phyloP scores from a whole-genome alignment of 2,329 filamentous ascomycete genomes.

The Ceratocystiopsis brevicomis region DNA sequence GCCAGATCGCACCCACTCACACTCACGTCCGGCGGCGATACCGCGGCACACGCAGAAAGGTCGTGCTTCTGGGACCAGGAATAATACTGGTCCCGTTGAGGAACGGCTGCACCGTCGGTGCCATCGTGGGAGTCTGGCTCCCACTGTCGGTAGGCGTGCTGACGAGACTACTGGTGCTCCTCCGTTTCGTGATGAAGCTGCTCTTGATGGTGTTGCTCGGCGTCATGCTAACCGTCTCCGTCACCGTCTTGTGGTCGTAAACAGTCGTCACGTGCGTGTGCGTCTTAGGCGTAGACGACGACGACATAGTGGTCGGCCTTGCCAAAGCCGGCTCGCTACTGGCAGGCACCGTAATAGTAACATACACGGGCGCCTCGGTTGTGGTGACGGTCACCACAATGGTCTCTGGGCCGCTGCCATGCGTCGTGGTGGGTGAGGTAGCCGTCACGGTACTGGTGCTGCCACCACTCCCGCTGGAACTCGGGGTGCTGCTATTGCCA shows the following conservation, averaged over 20 bases:
- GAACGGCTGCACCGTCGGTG: conserved; percentile 1
- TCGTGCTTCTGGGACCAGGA: not conserved
- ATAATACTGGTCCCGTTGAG: not conserved
- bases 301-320: not conserved
- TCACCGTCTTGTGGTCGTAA: too few relatives aligned
- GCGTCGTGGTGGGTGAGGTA: conserved; percentile 1
- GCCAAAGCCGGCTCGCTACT: not conserved
- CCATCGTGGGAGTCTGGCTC: not conserved
- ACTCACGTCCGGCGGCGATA: too few relatives aligned
- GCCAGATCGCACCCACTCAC: too few relatives aligned
- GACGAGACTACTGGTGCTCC: not conserved
- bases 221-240: too few relatives aligned
- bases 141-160: not conserved
- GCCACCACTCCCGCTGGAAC: conserved; percentile 4
- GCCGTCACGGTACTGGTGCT: conserved; percentile 6
- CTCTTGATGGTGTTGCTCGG: too few relatives aligned
- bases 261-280: too few relatives aligned
- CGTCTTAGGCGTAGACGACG: too few relatives aligned
- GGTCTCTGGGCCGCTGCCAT: conserved; percentile 18
- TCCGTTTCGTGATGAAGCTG: too few relatives aligned
- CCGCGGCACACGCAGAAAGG: not conserved
- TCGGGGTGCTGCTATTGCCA: not conserved
- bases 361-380: conserved; percentile 3
- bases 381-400: conserved; percentile 21
- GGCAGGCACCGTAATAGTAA: conserved; percentile 5